Conservation (phyloP, 768 basidiomycete genomes). For the Leccinum broughii region DNA sequence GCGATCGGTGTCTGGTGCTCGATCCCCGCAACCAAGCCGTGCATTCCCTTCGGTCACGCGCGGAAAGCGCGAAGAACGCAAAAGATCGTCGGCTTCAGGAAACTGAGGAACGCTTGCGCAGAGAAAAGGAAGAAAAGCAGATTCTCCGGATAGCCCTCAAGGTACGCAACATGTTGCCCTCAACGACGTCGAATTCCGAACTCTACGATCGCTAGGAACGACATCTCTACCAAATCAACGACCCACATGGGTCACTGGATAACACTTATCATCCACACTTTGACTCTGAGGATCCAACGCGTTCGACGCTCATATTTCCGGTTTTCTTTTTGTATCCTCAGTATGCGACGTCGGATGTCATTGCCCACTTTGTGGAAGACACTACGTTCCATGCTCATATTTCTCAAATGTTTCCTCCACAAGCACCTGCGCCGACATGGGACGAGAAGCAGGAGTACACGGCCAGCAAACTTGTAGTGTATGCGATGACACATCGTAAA, state of each 20-base stretch:
- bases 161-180: conserved; percentile 43
- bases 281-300: conserved; percentile 61
- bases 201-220: conserved; percentile 54
- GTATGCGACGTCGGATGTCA: conserved; percentile 84
- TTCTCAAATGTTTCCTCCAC: conserved; percentile 78
- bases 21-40: conserved; percentile 60
- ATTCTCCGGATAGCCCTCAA: conserved; percentile 60
- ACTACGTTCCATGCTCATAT: conserved; percentile 81
- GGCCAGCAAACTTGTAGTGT: conserved; percentile 66
- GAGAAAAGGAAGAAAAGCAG: conserved; percentile 52
- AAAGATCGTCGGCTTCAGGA: conserved; percentile 54
- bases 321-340: conserved; percentile 94
- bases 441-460: conserved; percentile 70
- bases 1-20: conserved; percentile 62
- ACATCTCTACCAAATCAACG: conserved; percentile 61
- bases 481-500: conserved; percentile 75
- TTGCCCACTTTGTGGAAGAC: conserved; percentile 82
- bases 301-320: conserved; percentile 71
- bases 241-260: conserved; percentile 47
- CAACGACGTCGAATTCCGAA: conserved; percentile 1
- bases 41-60: conserved; percentile 47
- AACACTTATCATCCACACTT: conserved; percentile 66
- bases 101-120: conserved; percentile 47
- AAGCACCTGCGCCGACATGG: conserved; percentile 69
- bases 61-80: conserved; percentile 45